Conservation (phyloP, 163 green algal species). For the Chlorella variabilis region DNA sequence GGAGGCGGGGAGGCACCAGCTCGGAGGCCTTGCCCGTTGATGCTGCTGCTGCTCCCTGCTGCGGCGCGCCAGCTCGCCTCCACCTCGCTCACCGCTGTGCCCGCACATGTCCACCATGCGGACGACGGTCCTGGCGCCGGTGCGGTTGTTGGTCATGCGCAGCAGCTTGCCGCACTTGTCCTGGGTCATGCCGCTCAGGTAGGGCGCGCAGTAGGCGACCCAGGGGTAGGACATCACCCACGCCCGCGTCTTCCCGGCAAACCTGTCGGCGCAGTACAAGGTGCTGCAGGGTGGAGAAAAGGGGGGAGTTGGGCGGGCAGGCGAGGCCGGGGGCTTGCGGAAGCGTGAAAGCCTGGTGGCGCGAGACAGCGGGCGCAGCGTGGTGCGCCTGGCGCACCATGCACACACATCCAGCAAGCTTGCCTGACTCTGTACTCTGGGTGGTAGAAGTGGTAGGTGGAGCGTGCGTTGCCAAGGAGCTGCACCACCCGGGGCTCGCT, state of each 20-base stretch:
- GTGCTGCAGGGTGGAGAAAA: neutral
- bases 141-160: slow-evolving; percentile 27
- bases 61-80: neutral
- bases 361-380: neutral
- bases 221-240: slow-evolving; percentile 28
- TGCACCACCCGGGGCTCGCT: slow-evolving; percentile 2
- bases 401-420: neutral
- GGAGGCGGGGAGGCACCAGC: neutral
- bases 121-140: neutral
- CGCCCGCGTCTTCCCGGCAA: neutral
- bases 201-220: slow-evolving; percentile 25
- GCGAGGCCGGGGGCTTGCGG: no score
- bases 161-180: slow-evolving; percentile 16
- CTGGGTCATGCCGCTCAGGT: slow-evolving; percentile 8
- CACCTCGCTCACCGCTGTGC: neutral
- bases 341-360: no score
- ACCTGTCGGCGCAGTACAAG: slow-evolving; percentile 27
- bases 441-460: slow-evolving; percentile 16
- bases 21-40: no score
- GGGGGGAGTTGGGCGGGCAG: neutral
- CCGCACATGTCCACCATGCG: slow-evolving; percentile 36
- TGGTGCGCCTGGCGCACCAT: no score
- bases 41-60: neutral
- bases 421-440: slow-evolving; percentile 14
- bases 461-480: neutral